Evolutionary conservation across 2,329 filamentous ascomycete genomes (phyloP), one percentile per base, ranked within the genome.

Genomic region (Claviceps maximensis): DNA sequence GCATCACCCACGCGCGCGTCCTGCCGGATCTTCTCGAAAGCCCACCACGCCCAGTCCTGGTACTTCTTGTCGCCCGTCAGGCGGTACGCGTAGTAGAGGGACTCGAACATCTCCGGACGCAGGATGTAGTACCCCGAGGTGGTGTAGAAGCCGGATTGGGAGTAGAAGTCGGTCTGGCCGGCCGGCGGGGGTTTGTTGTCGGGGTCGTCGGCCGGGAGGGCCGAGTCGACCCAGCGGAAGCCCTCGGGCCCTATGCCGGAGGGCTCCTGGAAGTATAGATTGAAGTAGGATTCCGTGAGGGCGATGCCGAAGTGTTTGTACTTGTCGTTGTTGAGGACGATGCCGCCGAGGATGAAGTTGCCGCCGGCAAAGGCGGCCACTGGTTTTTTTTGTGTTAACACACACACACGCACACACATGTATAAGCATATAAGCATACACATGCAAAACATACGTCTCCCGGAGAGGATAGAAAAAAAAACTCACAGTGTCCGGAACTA

Each of bases 331-430:
- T 76, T 69, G 40, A 95, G 78, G 1, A 84, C 79, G 25, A 86
- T 76, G 4, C 88, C 89, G 23, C 84, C 89, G 19, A 95, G 79
- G 60, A 95, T 83, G 69, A 94, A 89, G 67, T 84, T 94, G 17
- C 89, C 89, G 36, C 87, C 89, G 53, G 86, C 80, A 63, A 95
- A 95, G 67, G 87, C 93, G 38, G 86, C 85, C 54, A 94, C 76
- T 79, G 52, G 49, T 40, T 33, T 25, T 2, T 12, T 5, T 19
- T 15, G n/a, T 23, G 25, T 53, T 5, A 33, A 17, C 13, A 38
- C 19, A 23, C 40, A 13, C 17, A 2, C 9, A 12, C 25, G 19
- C 13, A 23, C n/a, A 44, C 13, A 44, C 15, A 25, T 38, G 15
- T 40, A 44, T 25, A 25, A 6, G 21, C n/a, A 41, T n/a, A 15